Conservation (phyloP, 306 rosid species). For the Vigna unguiculata region DNA sequence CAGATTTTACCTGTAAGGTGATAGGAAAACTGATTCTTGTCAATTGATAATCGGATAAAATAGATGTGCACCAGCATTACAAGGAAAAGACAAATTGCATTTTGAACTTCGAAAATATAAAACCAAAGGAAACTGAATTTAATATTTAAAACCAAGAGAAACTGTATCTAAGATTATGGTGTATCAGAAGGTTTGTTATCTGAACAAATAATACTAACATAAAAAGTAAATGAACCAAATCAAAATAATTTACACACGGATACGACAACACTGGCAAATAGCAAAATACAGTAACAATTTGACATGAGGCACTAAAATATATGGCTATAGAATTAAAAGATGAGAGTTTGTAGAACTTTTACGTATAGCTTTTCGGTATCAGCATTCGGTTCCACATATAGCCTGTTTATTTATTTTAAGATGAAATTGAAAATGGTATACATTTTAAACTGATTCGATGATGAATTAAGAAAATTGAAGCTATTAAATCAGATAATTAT, state of each 20-base stretch:
- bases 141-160: too few relatives aligned
- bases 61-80: too few relatives aligned
- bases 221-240: slow-evolving; percentile 5
- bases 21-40: too few relatives aligned
- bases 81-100: too few relatives aligned
- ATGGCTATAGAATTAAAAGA: slow-evolving; percentile 21
- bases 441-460: background rate
- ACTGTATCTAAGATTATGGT: too few relatives aligned
- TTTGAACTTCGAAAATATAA: too few relatives aligned
- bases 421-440: background rate
- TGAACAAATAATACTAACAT: too few relatives aligned
- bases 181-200: too few relatives aligned
- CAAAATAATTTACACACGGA: background rate
- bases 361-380: background rate
- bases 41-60: too few relatives aligned
- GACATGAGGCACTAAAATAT: background rate
- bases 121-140: too few relatives aligned
- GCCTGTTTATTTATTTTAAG: slow-evolving; percentile 7
- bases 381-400: too few relatives aligned
- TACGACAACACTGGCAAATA: background rate
- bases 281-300: background rate
- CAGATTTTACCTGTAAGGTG: too few relatives aligned
- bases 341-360: background rate
- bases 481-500: background rate
- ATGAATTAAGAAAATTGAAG: background rate